Conservation (phyloP, 208 protist genomes). For the Borovskyia barvae region DNA sequence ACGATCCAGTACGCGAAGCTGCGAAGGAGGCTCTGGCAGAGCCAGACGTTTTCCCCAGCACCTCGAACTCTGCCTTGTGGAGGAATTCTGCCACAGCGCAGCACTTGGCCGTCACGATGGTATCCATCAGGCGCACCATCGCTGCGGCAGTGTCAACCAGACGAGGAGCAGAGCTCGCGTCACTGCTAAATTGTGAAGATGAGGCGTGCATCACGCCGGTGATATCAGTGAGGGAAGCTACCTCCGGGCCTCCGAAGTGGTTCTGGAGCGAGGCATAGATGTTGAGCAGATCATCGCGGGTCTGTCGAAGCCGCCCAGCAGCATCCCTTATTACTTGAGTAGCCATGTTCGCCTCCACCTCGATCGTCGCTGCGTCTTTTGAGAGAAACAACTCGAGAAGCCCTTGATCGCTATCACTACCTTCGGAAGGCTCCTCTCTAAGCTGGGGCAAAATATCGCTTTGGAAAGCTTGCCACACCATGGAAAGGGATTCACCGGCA, state of each 20-base stretch:
- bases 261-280: background rate
- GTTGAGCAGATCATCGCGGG: background rate
- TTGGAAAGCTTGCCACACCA: constrained; percentile 2
- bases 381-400: too few relatives aligned
- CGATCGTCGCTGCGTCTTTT: background rate
- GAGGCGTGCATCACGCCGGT: background rate
- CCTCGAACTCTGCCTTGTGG: constrained; percentile 1
- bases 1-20: constrained; percentile 4
- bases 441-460: constrained; percentile 11
- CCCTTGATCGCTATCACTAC: background rate
- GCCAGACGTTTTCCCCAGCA: background rate
- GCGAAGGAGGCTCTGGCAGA: constrained; percentile 6
- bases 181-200: background rate
- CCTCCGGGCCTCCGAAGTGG: constrained; percentile 7
- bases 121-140: constrained; percentile 1
- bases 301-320: background rate
- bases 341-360: background rate
- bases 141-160: constrained; percentile 5
- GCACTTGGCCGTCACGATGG: constrained; percentile 14
- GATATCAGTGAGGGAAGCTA: background rate
- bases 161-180: background rate
- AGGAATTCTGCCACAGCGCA: constrained; percentile 9
- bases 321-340: constrained; percentile 1
- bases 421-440: background rate
- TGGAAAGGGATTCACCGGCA: background rate